Evolutionary conservation across 2,329 filamentous ascomycete genomes (phyloP).

Genomic region (Blastomyces gilchristii): DNA sequence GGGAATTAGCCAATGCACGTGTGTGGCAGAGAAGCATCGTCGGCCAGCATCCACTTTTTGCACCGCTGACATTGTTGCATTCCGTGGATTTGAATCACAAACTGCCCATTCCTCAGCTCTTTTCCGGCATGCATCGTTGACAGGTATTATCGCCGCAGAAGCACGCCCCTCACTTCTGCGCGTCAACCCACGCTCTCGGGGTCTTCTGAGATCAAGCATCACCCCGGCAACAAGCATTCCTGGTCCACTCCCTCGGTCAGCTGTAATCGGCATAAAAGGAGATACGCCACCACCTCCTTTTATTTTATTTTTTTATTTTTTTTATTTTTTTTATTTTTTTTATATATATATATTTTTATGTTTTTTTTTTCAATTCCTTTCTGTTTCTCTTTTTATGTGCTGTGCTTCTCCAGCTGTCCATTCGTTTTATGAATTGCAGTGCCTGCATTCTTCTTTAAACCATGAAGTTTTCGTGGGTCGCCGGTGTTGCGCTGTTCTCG

Average conservation of each 20-base stretch:
- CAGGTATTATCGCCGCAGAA: not conserved
- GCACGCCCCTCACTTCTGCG: not conserved
- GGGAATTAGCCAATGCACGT: slow-evolving; percentile 2
- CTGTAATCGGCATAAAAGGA: not conserved
- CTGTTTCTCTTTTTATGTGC: not conserved
- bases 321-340: too few relatives aligned
- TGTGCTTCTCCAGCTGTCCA: not conserved
- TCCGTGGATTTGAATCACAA: not conserved
- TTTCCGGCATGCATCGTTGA: not conserved
- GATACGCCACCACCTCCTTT: not conserved
- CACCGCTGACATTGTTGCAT: not conserved
- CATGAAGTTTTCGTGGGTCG: slow-evolving; percentile 22
- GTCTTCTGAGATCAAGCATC: not conserved
- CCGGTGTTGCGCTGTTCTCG: slow-evolving; percentile 20
- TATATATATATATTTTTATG: too few relatives aligned
- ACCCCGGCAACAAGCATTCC: not conserved
- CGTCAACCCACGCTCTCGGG: not conserved
- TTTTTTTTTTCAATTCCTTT: not conserved
- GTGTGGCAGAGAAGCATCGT: not conserved
- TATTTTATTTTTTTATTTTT: too few relatives aligned
- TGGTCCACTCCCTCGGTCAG: not conserved
- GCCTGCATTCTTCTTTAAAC: not conserved
- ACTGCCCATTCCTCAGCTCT: not conserved
- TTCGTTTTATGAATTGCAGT: not conserved
- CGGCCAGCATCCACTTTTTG: not conserved